phyloP scores from a whole-genome alignment of 2,329 filamentous ascomycete genomes.

The Balansia obtecta region DNA sequence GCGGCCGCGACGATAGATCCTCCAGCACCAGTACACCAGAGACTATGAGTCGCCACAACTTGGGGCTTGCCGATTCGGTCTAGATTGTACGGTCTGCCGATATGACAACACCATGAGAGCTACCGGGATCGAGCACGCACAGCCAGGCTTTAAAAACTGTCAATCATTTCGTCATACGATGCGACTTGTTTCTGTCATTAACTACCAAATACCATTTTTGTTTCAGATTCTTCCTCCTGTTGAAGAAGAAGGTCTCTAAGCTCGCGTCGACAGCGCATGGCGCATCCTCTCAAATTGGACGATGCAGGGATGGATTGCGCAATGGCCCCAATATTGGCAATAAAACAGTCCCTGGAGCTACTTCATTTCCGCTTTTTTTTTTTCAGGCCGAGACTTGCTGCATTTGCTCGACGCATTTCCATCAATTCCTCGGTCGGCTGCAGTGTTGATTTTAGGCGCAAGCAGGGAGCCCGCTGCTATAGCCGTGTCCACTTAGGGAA shows the following conservation, averaged over 20 bases:
- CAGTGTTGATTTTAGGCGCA: neutral
- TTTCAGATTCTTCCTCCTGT: neutral
- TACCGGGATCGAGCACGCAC: neutral
- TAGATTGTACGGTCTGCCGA: neutral
- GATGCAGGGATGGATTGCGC: neutral
- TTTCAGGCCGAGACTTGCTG: neutral
- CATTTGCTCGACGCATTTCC: neutral
- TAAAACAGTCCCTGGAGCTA: neutral
- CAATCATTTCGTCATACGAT: neutral
- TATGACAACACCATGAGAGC: neutral
- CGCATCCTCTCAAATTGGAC: neutral
- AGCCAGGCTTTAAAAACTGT: neutral
- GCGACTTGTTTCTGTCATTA: neutral
- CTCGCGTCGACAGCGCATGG: neutral
- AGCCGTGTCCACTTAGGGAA: neutral
- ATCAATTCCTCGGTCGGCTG: neutral
- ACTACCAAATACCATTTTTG: neutral
- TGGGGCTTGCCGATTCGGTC: neutral
- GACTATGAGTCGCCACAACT: neutral
- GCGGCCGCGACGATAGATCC: neutral
- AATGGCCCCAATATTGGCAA: conserved; percentile 1
- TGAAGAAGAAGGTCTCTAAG: neutral
- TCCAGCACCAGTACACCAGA: neutral
- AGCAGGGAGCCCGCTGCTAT: neutral
- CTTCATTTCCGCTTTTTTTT: neutral